These are phyloP conservation scores for Uronychia setigera DNA, from an alignment of 73 alveolate species.

Conservation along the genomic window DNA sequence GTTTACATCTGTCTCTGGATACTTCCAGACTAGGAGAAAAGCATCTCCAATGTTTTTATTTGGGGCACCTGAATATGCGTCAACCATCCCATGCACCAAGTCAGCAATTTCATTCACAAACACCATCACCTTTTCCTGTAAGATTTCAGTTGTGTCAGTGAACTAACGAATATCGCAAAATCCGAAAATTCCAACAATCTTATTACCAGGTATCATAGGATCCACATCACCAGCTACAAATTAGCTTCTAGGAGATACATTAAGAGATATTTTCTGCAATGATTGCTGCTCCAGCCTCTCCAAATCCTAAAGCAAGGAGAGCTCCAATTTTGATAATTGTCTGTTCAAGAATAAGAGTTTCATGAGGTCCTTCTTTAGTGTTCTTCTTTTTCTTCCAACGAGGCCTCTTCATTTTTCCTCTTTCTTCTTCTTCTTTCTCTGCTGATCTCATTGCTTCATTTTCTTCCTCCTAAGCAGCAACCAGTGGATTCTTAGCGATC, in stretches of 20 bases:
- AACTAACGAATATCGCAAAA: slow-evolving; percentile 98
- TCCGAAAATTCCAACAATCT: slow-evolving; percentile 94
- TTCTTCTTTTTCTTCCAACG: slow-evolving; percentile 15
- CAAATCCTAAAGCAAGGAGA: slow-evolving; percentile 95
- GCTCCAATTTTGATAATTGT: slow-evolving; percentile 97
- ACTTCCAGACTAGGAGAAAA: slow-evolving; percentile 96
- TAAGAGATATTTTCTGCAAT: slow-evolving; percentile 91
- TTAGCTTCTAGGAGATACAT: slow-evolving; percentile 13
- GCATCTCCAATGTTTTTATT: slow-evolving; percentile 99
- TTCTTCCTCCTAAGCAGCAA: slow-evolving; percentile 68
- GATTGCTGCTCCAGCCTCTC: slow-evolving; percentile 98
- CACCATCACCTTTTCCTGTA: slow-evolving; percentile 96
- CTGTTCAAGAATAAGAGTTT: slow-evolving; percentile 91
- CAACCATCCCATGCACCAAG: slow-evolving; percentile 92
- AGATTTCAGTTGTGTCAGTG: slow-evolving; percentile 98
- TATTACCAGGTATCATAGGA: slow-evolving; percentile 96
- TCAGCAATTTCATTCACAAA: slow-evolving; percentile 98
- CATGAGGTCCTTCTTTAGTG: slow-evolving; percentile 47
- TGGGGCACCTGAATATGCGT: slow-evolving; percentile 95
- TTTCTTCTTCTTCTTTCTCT: slow-evolving; percentile 10
- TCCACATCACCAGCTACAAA: slow-evolving; percentile 91
- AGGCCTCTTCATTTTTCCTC: slow-evolving; percentile 13
- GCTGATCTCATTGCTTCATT: slow-evolving; percentile 18
- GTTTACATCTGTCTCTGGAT: slow-evolving; percentile 81
- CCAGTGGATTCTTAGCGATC: slow-evolving; percentile 55